phyloP scores from a whole-genome alignment of 805 yeast genomes.

The Barnettozyma siamensis region DNA sequence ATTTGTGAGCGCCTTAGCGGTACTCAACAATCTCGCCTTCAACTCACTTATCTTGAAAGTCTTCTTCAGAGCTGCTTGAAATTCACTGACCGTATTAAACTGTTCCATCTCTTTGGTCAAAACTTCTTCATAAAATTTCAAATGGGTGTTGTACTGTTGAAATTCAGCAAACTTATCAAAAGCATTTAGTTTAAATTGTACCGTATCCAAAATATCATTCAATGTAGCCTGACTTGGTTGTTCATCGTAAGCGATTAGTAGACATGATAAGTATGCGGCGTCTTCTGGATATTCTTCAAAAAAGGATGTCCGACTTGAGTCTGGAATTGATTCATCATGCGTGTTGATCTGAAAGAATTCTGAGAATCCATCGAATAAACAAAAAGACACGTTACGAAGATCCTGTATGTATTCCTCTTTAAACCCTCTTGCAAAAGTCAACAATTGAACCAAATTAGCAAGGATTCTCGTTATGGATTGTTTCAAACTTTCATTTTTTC shows the following conservation, averaged over 20 bases:
- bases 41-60: slow-evolving; percentile 3
- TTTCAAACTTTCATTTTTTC: slow-evolving; percentile 8
- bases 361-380: slow-evolving; percentile 8
- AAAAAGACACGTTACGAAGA: slow-evolving; percentile 1
- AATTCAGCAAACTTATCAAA: background rate
- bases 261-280: slow-evolving; percentile 9
- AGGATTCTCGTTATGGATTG: slow-evolving; percentile 14
- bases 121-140: slow-evolving; percentile 1
- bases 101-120: background rate
- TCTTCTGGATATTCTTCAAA: slow-evolving; percentile 11
- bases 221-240: background rate
- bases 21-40: slow-evolving; percentile 2
- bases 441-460: slow-evolving; percentile 14
- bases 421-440: slow-evolving; percentile 11
- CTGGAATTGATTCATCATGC: background rate
- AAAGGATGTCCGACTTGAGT: background rate
- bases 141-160: slow-evolving; percentile 5
- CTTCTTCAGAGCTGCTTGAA: background rate
- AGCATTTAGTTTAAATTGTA: background rate
- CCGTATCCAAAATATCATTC: slow-evolving; percentile 4
- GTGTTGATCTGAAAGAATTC: slow-evolving; percentile 3
- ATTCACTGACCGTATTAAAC: slow-evolving; percentile 2
- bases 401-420: slow-evolving; percentile 5
- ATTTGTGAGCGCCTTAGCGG: slow-evolving; percentile 6
- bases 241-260: slow-evolving; percentile 10